These are phyloP conservation scores for Stachybotrys elegans DNA, from an alignment of 2,329 filamentous ascomycete species.

Conservation along the genomic window DNA sequence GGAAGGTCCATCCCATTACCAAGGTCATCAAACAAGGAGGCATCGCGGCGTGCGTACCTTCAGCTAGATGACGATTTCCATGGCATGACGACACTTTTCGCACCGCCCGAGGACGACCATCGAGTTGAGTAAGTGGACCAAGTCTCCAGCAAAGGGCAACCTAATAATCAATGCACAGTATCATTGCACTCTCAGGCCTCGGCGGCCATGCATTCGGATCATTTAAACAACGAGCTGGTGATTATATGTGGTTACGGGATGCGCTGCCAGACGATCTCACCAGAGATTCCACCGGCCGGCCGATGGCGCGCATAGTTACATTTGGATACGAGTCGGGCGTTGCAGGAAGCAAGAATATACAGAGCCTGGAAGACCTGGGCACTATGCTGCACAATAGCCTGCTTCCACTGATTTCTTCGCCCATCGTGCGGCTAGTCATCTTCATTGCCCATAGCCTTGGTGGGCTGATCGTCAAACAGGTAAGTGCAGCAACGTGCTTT, in stretches of 20 bases:
- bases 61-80: background rate
- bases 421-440: conserved; percentile 5
- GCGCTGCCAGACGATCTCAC: conserved; percentile 16
- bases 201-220: conserved; percentile 23
- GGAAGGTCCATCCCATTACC: background rate
- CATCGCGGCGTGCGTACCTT: background rate
- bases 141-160: background rate
- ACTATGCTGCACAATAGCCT: background rate
- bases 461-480: conserved; percentile 9
- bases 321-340: conserved; percentile 20
- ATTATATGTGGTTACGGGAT: conserved; percentile 25
- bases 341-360: conserved; percentile 11
- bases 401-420: background rate
- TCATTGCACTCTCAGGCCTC: conserved; percentile 13
- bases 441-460: conserved; percentile 6
- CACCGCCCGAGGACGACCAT: background rate
- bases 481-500: background rate
- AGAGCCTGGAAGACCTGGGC: conserved; percentile 5
- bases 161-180: conserved; percentile 3
- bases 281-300: background rate
- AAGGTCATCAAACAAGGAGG: background rate
- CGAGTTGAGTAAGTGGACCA: background rate
- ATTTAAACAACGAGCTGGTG: conserved; percentile 19
- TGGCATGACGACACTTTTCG: conserved; percentile 2
- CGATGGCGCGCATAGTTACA: conserved; percentile 16